A percentile compares a stretch with the other conserved stretches of the same genome.
phyloP scores from a whole-genome alignment of 2,329 filamentous ascomycete genomes.

The Aaosphaeria pasadenensis region DNA sequence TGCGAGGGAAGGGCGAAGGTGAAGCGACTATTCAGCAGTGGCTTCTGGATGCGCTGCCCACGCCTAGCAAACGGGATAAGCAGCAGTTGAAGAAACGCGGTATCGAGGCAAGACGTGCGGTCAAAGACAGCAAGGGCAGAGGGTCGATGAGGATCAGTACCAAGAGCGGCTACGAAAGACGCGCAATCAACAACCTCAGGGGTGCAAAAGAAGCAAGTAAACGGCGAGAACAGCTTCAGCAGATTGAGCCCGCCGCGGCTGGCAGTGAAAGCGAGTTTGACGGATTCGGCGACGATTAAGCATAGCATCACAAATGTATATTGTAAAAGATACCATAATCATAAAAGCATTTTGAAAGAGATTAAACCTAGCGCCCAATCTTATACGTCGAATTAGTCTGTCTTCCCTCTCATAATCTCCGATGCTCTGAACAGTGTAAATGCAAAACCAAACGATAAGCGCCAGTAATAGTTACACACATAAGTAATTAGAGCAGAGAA shows the following conservation, averaged over 20 bases:
- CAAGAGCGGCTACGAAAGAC: slow-evolving; percentile 72
- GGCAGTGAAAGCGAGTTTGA: slow-evolving; percentile 36
- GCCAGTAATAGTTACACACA: too few relatives aligned
- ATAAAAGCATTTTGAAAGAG: too few relatives aligned
- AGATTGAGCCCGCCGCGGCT: slow-evolving; percentile 9
- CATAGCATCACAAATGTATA: too few relatives aligned
- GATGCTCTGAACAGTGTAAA: too few relatives aligned
- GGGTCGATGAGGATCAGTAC: slow-evolving; percentile 67
- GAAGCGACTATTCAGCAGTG: slow-evolving; percentile 59
- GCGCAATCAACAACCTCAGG: slow-evolving; percentile 63
- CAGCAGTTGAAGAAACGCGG: slow-evolving; percentile 79
- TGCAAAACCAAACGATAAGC: too few relatives aligned
- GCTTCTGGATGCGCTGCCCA: slow-evolving; percentile 83
- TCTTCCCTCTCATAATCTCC: too few relatives aligned
- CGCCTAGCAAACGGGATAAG: slow-evolving; percentile 78
- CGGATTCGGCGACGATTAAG: slow-evolving; percentile 34
- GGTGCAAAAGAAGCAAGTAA: slow-evolving; percentile 46
- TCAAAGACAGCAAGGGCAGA: slow-evolving; percentile 18
- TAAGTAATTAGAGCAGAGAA: too few relatives aligned
- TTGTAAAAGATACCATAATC: too few relatives aligned
- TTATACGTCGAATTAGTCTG: too few relatives aligned
- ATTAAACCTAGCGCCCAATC: too few relatives aligned
- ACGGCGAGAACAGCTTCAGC: slow-evolving; percentile 16
- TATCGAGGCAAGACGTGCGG: slow-evolving; percentile 65
- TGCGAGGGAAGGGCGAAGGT: slow-evolving; percentile 44